Evolutionary conservation across 371 early-diverging fungal genomes (phyloP).

Genomic region (Coemansia sp.): DNA sequence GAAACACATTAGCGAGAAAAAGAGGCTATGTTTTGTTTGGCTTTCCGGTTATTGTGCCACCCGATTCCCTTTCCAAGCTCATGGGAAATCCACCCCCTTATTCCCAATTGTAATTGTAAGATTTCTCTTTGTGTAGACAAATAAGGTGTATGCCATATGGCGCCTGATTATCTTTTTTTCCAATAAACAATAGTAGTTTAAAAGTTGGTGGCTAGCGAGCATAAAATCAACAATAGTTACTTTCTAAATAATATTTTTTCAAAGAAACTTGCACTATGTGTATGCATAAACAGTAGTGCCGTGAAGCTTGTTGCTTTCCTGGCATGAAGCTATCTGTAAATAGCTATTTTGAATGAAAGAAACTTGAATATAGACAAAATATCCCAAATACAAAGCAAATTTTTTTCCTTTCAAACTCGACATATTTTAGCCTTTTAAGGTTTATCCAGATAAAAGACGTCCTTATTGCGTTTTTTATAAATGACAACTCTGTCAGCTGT

Average conservation of each 20-base stretch:
- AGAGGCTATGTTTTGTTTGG: too few species aligned
- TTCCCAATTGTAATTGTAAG: neutral
- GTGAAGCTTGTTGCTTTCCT: too few species aligned
- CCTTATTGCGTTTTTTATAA: neutral
- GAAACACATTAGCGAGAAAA: neutral
- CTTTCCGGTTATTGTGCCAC: neutral
- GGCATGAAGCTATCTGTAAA: neutral
- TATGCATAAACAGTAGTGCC: too few species aligned
- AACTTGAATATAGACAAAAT: neutral
- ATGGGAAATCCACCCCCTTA: neutral
- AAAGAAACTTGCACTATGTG: too few species aligned
- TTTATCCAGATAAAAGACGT: too few species aligned
- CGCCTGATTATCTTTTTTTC: neutral
- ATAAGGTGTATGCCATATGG: neutral
- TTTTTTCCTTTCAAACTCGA: neutral
- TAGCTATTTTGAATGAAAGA: neutral
- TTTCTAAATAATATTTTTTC: too few species aligned
- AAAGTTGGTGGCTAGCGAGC: too few species aligned
- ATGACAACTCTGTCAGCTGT: neutral
- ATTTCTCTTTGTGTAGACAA: neutral
- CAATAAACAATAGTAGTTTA: neutral
- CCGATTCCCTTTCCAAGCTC: neutral
- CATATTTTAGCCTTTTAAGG: neutral
- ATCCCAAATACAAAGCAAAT: too few species aligned
- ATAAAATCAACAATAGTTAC: too few species aligned